A percentile compares a stretch with the other conserved stretches of the same genome.
Conservation (phyloP, 1,284 basidiomycete genomes). For the Moesziomyces antarcticus region DNA sequence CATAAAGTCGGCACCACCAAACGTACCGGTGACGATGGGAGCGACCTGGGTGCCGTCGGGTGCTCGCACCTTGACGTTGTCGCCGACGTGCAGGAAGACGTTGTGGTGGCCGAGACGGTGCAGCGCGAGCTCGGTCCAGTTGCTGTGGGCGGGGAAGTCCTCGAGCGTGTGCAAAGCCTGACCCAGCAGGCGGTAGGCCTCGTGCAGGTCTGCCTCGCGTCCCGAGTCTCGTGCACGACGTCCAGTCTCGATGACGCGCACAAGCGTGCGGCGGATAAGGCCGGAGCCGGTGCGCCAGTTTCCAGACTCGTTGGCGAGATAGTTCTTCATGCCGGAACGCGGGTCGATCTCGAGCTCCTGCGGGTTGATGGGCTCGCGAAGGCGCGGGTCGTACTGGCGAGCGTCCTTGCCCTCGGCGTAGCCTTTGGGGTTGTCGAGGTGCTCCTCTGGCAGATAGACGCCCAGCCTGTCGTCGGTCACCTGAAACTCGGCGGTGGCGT, state of each 20-base stretch:
- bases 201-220: slow-evolving; percentile 77
- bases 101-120: slow-evolving; percentile 78
- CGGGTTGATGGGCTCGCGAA: slow-evolving; percentile 80
- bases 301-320: slow-evolving; percentile 82
- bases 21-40: slow-evolving; percentile 88
- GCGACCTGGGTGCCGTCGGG: slow-evolving; percentile 81
- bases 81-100: slow-evolving; percentile 90
- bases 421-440: slow-evolving; percentile 73
- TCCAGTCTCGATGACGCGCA: slow-evolving; percentile 76
- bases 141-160: slow-evolving; percentile 85
- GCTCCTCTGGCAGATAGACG: slow-evolving; percentile 86
- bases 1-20: slow-evolving; percentile 84
- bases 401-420: slow-evolving; percentile 81
- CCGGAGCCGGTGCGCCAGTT: slow-evolving; percentile 88
- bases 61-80: slow-evolving; percentile 78
- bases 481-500: slow-evolving; percentile 78
- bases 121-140: slow-evolving; percentile 72
- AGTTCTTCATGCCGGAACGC: slow-evolving; percentile 92
- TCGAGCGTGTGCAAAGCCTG: slow-evolving; percentile 79
- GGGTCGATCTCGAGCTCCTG: slow-evolving; percentile 87
- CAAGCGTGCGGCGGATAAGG: slow-evolving; percentile 81
- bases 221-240: slow-evolving; percentile 72
- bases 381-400: slow-evolving; percentile 78
- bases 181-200: slow-evolving; percentile 69
- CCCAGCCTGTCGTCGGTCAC: slow-evolving; percentile 87